Percentiles rank a stretch among this genome's conserved stretches.
phyloP scores from a whole-genome alignment of 2,329 filamentous ascomycete genomes.

The Fusarium compactum region DNA sequence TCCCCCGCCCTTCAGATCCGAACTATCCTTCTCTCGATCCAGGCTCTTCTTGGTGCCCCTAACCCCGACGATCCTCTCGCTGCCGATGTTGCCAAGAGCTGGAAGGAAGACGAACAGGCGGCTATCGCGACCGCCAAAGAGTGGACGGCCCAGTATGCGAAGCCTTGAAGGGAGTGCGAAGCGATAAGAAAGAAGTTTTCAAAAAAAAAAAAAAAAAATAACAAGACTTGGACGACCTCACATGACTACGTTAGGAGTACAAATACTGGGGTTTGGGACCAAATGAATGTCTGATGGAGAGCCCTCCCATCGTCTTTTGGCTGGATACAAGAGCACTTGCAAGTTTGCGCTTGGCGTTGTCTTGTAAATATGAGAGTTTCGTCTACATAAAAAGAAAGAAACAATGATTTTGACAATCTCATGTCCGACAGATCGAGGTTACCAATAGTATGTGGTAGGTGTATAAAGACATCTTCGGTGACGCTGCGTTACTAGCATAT shows the following conservation, averaged over 20 bases:
- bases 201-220: conserved; percentile 23
- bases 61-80: conserved; percentile 99
- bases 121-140: conserved; percentile 93
- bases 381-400: conserved; percentile 15
- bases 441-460: neutral
- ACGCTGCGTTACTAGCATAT: neutral
- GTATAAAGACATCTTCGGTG: neutral
- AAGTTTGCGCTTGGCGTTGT: conserved; percentile 33
- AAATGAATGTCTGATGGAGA: conserved; percentile 30
- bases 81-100: conserved; percentile 96
- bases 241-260: conserved; percentile 14
- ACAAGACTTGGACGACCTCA: conserved; percentile 18
- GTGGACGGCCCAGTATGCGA: conserved; percentile 89
- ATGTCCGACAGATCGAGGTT: neutral
- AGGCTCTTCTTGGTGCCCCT: conserved; percentile 93
- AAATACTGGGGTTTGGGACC: conserved; percentile 38
- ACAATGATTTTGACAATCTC: conserved; percentile 21
- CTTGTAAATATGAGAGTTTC: conserved; percentile 29
- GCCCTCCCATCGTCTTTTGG: conserved; percentile 26
- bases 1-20: conserved; percentile 97
- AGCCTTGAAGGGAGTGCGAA: conserved; percentile 53
- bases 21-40: conserved; percentile 98
- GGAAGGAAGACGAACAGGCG: conserved; percentile 95
- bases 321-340: conserved; percentile 30
- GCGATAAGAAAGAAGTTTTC: conserved; percentile 16